These are phyloP conservation scores for Strigomonas galati DNA, from an alignment of 208 protist genomes.

Conservation along the genomic window DNA sequence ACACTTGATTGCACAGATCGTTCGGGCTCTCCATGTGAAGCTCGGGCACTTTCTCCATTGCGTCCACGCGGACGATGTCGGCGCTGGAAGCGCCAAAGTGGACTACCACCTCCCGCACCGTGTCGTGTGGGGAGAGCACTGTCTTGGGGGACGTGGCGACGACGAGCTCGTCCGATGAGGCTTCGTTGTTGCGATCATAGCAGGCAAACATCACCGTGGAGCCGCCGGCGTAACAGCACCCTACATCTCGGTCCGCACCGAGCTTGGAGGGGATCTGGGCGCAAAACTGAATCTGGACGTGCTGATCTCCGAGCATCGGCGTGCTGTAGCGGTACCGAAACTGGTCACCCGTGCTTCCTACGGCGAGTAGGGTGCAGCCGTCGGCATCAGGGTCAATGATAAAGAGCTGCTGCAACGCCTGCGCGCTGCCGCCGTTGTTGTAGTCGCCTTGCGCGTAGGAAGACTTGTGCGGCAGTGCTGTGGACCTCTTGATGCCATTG, in stretches of 20 bases:
- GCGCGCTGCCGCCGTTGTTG: slow-evolving; percentile 5
- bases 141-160: slow-evolving; percentile 52
- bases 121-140: slow-evolving; percentile 62
- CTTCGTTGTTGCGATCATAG: slow-evolving; percentile 29
- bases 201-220: slow-evolving; percentile 41
- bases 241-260: slow-evolving; percentile 38
- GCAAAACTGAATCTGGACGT: slow-evolving; percentile 8
- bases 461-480: background rate
- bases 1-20: slow-evolving; percentile 75
- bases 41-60: slow-evolving; percentile 52
- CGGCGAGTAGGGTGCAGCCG: slow-evolving; percentile 63
- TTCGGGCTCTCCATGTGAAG: slow-evolving; percentile 33
- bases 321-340: slow-evolving; percentile 78
- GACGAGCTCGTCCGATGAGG: slow-evolving; percentile 45
- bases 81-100: slow-evolving; percentile 48
- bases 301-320: slow-evolving; percentile 39
- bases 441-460: slow-evolving; percentile 1
- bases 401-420: slow-evolving; percentile 58
- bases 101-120: slow-evolving; percentile 62
- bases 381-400: slow-evolving; percentile 60
- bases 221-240: slow-evolving; percentile 64
- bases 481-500: slow-evolving; percentile 23
- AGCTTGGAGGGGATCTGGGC: slow-evolving; percentile 40
- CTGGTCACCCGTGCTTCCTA: slow-evolving; percentile 73
- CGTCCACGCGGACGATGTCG: slow-evolving; percentile 69